Evolutionary conservation across 805 yeast species (phyloP).

Genomic region (Metahyphopichia silvanorum): DNA sequence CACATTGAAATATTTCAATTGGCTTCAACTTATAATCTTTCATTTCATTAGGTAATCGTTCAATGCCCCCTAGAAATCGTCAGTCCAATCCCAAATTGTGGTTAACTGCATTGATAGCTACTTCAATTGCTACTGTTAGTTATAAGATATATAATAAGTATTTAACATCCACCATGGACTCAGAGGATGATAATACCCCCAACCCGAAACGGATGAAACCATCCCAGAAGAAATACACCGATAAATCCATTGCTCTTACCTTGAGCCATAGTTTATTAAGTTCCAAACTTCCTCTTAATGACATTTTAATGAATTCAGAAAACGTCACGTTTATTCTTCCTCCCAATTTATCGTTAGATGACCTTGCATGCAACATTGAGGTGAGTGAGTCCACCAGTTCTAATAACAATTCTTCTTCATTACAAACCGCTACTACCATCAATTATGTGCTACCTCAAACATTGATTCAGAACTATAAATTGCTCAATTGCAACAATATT

Average conservation of each 20-base stretch:
- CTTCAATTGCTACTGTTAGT: conserved; percentile 29
- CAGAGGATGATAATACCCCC: conserved; percentile 2
- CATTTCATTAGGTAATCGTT: no score
- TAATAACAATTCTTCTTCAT: neutral
- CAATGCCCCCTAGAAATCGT: conserved; percentile 4
- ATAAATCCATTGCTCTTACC: conserved; percentile 38
- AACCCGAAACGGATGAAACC: no score
- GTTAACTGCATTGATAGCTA: conserved; percentile 33
- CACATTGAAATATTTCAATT: no score
- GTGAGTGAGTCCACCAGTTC: conserved; percentile 1
- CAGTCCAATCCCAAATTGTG: conserved; percentile 23
- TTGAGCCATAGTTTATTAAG: conserved; percentile 39
- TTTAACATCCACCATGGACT: conserved; percentile 2
- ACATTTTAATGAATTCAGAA: conserved; percentile 32
- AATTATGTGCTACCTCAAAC: conserved; percentile 17
- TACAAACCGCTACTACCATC: neutral
- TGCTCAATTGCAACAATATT: conserved; percentile 36
- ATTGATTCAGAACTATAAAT: conserved; percentile 31
- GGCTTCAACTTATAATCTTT: no score
- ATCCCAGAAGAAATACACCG: conserved; percentile 14
- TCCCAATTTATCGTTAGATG: conserved; percentile 39
- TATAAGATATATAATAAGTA: conserved; percentile 28
- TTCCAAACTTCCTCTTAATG: conserved; percentile 34
- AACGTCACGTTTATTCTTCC: conserved; percentile 44
- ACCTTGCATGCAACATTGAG: conserved; percentile 22